These are phyloP conservation scores for Apiospora marii DNA, from an alignment of 2,329 filamentous ascomycete species.

Conservation along the genomic window DNA sequence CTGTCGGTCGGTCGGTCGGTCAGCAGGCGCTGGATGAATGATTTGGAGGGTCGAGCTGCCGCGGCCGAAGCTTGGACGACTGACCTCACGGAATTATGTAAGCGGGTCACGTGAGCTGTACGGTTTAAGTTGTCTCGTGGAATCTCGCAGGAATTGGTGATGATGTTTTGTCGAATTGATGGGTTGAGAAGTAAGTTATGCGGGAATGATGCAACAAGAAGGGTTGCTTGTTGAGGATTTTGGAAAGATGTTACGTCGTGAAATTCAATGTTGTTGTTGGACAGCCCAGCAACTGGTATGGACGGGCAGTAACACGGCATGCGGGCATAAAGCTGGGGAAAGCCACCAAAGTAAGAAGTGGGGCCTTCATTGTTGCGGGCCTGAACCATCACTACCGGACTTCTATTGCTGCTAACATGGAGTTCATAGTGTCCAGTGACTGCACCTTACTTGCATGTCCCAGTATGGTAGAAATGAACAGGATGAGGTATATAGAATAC, in stretches of 20 bases:
- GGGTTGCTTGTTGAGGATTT: neutral
- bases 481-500: too few relatives aligned
- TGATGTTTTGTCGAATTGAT: neutral
- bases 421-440: neutral
- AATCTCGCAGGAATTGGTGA: neutral
- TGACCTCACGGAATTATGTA: constrained; percentile 8
- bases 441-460: too few relatives aligned
- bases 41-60: constrained; percentile 2
- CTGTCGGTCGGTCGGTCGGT: constrained; percentile 13
- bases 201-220: neutral
- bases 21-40: constrained; percentile 19
- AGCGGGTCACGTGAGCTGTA: neutral
- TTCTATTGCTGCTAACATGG: neutral
- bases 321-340: neutral
- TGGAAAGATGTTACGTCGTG: neutral
- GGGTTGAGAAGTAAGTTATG: neutral
- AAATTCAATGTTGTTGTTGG: neutral
- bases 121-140: neutral
- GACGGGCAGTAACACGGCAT: neutral
- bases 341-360: neutral
- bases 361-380: neutral
- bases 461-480: too few relatives aligned
- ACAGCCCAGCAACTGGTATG: neutral
- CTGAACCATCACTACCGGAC: neutral
- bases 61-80: constrained; percentile 12